Percentiles rank a stretch among this genome's conserved stretches.
Evolutionary conservation across 192 early-diverging fungal genomes (phyloP).

Genomic region (Kickxella alabastrina): DNA sequence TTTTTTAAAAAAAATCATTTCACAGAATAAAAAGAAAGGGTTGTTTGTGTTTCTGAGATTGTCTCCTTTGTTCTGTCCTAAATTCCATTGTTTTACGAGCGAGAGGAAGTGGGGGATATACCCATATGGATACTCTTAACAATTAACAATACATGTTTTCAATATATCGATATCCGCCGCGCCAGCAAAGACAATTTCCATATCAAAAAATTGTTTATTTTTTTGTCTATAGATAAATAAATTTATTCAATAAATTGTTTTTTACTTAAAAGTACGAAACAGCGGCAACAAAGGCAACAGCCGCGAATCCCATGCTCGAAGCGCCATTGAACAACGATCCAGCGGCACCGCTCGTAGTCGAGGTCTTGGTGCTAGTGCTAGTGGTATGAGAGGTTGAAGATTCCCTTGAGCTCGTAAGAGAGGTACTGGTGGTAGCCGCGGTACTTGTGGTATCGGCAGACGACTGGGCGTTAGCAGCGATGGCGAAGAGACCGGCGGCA

Average conservation of each 20-base stretch:
- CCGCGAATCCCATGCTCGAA: slow-evolving; percentile 10
- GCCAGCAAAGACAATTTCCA: no score
- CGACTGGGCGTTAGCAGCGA: background rate
- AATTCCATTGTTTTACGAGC: no score
- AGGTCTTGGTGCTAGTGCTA: background rate
- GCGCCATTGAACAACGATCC: slow-evolving; percentile 3
- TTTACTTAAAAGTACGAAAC: slow-evolving; percentile 22
- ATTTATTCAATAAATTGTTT: slow-evolving; percentile 2
- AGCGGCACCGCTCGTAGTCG: slow-evolving; percentile 5
- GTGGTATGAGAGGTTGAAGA: background rate
- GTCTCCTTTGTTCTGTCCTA: no score
- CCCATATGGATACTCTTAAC: no score
- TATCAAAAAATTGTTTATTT: slow-evolving; percentile 3
- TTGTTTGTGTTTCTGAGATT: no score
- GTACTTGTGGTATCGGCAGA: background rate
- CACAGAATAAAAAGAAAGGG: background rate
- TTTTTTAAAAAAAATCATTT: background rate
- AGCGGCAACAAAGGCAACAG: slow-evolving; percentile 12
- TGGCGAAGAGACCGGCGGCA: background rate
- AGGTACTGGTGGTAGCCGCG: background rate
- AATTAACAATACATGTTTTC: no score
- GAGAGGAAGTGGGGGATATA: no score
- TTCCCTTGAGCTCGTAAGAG: background rate
- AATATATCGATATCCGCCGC: no score
- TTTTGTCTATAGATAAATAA: slow-evolving; percentile 2